These are phyloP conservation scores for Cochlearia excelsa DNA, from an alignment of 345 rosid species.

Conservation along the genomic window DNA sequence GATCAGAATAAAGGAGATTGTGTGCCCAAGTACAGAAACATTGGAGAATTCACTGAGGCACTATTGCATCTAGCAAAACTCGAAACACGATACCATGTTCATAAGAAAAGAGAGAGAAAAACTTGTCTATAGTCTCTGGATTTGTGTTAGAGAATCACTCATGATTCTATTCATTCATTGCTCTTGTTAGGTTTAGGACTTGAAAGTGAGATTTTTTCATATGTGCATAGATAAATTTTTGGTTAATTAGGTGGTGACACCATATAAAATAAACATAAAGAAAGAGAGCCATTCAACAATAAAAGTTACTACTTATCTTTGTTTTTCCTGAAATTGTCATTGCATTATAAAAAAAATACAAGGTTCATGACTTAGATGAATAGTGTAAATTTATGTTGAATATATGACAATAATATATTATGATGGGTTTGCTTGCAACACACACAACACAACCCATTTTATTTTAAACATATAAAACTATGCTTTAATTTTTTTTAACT, in stretches of 20 bases:
- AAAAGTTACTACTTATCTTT: slow-evolving; percentile 6
- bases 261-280: slow-evolving; percentile 23
- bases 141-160: slow-evolving; percentile 23
- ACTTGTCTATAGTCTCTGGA: slow-evolving; percentile 26
- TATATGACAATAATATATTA: background rate
- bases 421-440: slow-evolving; percentile 12
- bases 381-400: background rate
- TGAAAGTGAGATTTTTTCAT: slow-evolving; percentile 8
- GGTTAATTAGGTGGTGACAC: slow-evolving; percentile 19
- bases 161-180: slow-evolving; percentile 28
- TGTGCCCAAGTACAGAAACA: slow-evolving; percentile 83
- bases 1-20: slow-evolving; percentile 75
- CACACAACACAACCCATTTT: slow-evolving; percentile 1
- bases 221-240: slow-evolving; percentile 29
- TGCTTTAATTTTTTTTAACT: too few relatives aligned
- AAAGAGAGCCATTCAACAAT: slow-evolving; percentile 16
- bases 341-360: background rate
- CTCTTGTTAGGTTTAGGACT: slow-evolving; percentile 19
- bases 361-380: too few relatives aligned
- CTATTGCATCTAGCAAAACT: slow-evolving; percentile 64
- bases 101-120: background rate
- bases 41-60: slow-evolving; percentile 93
- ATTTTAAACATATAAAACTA: too few relatives aligned
- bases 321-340: background rate
- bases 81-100: slow-evolving; percentile 27